Conservation (phyloP, 495 filamentous ascomycete genomes). For the Penicillium paxilli region DNA sequence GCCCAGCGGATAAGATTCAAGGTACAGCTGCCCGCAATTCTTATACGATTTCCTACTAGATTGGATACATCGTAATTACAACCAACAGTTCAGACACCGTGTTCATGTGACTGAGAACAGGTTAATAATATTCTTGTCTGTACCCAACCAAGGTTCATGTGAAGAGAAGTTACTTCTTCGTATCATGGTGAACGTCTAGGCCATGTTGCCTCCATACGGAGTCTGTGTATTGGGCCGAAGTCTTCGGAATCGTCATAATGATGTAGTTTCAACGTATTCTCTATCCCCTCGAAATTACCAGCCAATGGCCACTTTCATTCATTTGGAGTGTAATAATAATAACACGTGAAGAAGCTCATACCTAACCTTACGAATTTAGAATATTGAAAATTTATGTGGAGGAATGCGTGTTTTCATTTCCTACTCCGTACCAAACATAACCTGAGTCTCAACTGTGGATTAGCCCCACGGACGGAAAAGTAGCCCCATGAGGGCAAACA, state of each 20-base stretch:
- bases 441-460: background rate
- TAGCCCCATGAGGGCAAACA: background rate
- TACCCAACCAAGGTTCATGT: background rate
- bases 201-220: background rate
- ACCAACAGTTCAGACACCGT: background rate
- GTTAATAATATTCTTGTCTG: background rate
- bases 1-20: background rate
- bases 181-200: background rate
- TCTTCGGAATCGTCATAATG: background rate
- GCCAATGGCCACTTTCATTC: background rate
- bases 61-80: background rate
- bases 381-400: background rate
- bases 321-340: background rate
- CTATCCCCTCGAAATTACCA: background rate
- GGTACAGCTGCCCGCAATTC: background rate
- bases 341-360: background rate
- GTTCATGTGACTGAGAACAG: background rate
- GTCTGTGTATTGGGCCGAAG: background rate
- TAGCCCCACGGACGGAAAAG: background rate
- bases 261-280: background rate
- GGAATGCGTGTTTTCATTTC: background rate
- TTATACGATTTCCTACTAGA: background rate
- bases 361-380: background rate
- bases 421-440: background rate
- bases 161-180: background rate